Evolutionary conservation across 2,329 filamentous ascomycete genomes (phyloP).

Genomic region (Venturiaceae sp.): DNA sequence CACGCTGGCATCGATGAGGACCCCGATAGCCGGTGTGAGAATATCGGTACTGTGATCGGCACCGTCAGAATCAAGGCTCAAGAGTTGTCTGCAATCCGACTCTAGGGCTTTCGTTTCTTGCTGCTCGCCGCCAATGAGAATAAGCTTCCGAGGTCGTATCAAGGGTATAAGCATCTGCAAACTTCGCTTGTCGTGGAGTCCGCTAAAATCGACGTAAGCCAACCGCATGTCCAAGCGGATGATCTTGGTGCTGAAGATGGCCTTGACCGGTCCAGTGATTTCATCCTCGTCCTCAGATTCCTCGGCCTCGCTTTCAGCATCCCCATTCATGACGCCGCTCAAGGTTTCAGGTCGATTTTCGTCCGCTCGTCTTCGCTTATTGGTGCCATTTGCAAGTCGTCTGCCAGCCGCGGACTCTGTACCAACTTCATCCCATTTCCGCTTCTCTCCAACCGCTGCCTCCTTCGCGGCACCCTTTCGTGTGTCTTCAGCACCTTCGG

Average conservation of each 20-base stretch:
- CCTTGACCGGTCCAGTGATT: conserved; percentile 62
- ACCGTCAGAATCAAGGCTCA: conserved; percentile 35
- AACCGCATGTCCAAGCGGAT: conserved; percentile 65
- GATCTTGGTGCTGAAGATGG: conserved; percentile 53
- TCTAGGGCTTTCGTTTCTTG: conserved; percentile 68
- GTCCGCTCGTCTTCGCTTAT: conserved; percentile 46
- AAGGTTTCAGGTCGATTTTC: conserved; percentile 12
- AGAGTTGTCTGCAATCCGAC: conserved; percentile 64
- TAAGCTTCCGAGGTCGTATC: conserved; percentile 87
- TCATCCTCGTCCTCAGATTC: conserved; percentile 44
- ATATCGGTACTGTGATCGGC: conserved; percentile 51
- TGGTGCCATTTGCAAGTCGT: conserved; percentile 32
- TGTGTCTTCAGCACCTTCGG: conserved; percentile 46
- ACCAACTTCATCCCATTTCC: conserved; percentile 76
- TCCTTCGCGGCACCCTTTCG: conserved; percentile 32
- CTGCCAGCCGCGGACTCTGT: conserved; percentile 26
- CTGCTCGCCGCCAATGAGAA: conserved; percentile 73
- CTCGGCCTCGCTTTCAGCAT: conserved; percentile 29
- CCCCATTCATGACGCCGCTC: conserved; percentile 11
- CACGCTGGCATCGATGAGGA: conserved; percentile 77
- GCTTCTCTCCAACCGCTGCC: conserved; percentile 68
- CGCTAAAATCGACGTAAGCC: conserved; percentile 84
- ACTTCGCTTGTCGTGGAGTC: conserved; percentile 86
- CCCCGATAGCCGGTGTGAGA: conserved; percentile 69
- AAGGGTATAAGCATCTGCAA: conserved; percentile 91